A percentile compares a stretch with the other conserved stretches of the same genome.
phyloP scores from a whole-genome alignment of 768 basidiomycete species.

The Rhodotorula taiwanensis region DNA sequence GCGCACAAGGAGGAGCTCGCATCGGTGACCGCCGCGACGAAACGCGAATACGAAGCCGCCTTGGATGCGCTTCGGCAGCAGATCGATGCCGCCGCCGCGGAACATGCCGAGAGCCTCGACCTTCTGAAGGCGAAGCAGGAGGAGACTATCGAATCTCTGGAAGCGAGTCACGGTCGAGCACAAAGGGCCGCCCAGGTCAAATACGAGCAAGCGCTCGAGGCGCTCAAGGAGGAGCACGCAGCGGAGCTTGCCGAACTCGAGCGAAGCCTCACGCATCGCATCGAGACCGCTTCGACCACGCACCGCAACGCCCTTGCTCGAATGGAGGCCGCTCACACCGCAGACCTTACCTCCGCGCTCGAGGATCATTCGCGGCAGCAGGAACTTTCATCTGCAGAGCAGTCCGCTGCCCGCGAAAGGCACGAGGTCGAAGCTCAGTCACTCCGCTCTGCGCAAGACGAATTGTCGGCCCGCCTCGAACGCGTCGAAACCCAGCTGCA shows the following conservation, averaged over 20 bases:
- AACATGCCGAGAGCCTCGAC: constrained; percentile 46
- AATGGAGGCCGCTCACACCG: no score
- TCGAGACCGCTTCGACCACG: no score
- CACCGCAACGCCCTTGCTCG: no score
- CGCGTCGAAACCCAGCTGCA: constrained; percentile 10
- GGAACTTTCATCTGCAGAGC: no score
- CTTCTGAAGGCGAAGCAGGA: constrained; percentile 47
- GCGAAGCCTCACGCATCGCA: no score
- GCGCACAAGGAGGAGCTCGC: no score
- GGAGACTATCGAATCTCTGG: constrained; percentile 43
- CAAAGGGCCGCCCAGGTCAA: no score
- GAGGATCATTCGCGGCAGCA: no score
- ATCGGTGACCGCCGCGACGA: no score
- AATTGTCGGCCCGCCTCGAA: constrained; percentile 8
- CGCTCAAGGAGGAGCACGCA: constrained; percentile 16
- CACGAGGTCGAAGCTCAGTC: not conserved
- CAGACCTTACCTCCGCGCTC: no score
- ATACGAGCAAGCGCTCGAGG: constrained; percentile 46
- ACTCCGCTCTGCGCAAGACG: constrained; percentile 4
- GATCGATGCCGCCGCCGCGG: constrained; percentile 2
- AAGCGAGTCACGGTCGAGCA: constrained; percentile 49
- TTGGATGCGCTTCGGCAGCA: no score
- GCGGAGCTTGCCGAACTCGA: constrained; percentile 45
- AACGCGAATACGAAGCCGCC: no score
- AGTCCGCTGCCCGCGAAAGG: not conserved